Evolutionary conservation across 1,139 yeast genomes (phyloP).

Genomic region (Yamadazyma conglobata): DNA sequence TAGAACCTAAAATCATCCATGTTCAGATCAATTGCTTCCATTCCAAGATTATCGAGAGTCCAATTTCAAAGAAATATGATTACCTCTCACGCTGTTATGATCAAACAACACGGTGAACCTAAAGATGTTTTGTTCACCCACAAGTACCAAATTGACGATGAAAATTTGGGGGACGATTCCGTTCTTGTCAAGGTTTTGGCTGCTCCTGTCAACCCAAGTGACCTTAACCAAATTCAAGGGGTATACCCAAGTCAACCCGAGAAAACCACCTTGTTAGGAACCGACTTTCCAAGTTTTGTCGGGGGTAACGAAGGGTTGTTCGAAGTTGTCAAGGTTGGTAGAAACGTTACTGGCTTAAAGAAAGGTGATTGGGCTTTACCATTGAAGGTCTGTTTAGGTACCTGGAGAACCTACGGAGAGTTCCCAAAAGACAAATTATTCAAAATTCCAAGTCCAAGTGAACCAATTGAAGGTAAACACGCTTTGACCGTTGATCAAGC

Average conservation of each 20-base stretch:
- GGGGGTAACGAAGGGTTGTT: constrained; percentile 81
- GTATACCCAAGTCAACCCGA: constrained; percentile 40
- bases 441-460: constrained; percentile 46
- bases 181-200: constrained; percentile 67
- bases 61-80: constrained; percentile 32
- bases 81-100: constrained; percentile 57
- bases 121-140: constrained; percentile 52
- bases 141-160: constrained; percentile 47
- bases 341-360: constrained; percentile 41
- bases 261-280: constrained; percentile 29
- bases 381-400: constrained; percentile 77
- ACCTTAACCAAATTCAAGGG: constrained; percentile 40
- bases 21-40: not conserved
- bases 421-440: constrained; percentile 50
- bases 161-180: constrained; percentile 36
- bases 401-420: constrained; percentile 87
- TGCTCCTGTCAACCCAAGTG: constrained; percentile 66
- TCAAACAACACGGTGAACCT: constrained; percentile 60
- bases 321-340: constrained; percentile 75
- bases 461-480: constrained; percentile 34
- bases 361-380: constrained; percentile 94
- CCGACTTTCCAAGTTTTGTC: constrained; percentile 31
- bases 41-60: not conserved
- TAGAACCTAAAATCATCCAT: too few relatives aligned
- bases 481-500: constrained; percentile 59